Conservation (phyloP, 2,329 filamentous ascomycete species). For the Xenosphaeropsis pyriputrescens region DNA sequence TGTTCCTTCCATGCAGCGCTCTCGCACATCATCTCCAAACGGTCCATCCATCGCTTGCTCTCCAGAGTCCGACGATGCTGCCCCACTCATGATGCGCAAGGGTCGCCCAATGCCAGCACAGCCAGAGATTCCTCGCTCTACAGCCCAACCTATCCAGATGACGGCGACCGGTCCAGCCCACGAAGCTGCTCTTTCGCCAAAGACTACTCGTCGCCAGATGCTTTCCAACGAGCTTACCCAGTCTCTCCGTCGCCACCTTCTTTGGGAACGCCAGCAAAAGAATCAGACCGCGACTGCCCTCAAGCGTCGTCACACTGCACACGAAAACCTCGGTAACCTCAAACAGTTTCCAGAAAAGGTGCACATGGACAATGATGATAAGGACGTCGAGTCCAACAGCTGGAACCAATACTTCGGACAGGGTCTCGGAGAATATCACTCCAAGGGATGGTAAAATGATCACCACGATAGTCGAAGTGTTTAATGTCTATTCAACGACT, state of each 20-base stretch:
- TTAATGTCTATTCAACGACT: no score
- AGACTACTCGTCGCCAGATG: slow-evolving; percentile 91
- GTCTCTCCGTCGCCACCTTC: slow-evolving; percentile 76
- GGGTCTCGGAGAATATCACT: slow-evolving; percentile 68
- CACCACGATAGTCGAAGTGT: no score
- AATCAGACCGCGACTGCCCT: slow-evolving; percentile 77
- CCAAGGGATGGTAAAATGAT: slow-evolving; percentile 60
- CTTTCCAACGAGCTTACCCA: slow-evolving; percentile 87
- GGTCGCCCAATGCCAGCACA: slow-evolving; percentile 12
- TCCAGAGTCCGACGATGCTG: slow-evolving; percentile 22
- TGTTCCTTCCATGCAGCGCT: slow-evolving; percentile 36
- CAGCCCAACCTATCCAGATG: slow-evolving; percentile 64
- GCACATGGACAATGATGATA: slow-evolving; percentile 33
- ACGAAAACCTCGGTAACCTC: slow-evolving; percentile 70
- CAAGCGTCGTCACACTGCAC: slow-evolving; percentile 80
- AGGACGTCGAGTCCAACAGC: slow-evolving; percentile 51
- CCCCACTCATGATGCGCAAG: slow-evolving; percentile 42
- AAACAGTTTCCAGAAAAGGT: slow-evolving; percentile 62
- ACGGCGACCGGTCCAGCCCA: slow-evolving; percentile 42
- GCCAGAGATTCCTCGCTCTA: slow-evolving; percentile 38
- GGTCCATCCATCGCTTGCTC: slow-evolving; percentile 46
- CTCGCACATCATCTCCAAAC: slow-evolving; percentile 53
- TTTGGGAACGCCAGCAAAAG: slow-evolving; percentile 94
- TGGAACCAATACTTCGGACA: slow-evolving; percentile 80
- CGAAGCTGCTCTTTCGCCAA: slow-evolving; percentile 71